Evolutionary conservation across 1,139 yeast species (phyloP), one percentile per base, ranked within the genome.

Genomic region (Geotrichum cucujoidarum): DNA sequence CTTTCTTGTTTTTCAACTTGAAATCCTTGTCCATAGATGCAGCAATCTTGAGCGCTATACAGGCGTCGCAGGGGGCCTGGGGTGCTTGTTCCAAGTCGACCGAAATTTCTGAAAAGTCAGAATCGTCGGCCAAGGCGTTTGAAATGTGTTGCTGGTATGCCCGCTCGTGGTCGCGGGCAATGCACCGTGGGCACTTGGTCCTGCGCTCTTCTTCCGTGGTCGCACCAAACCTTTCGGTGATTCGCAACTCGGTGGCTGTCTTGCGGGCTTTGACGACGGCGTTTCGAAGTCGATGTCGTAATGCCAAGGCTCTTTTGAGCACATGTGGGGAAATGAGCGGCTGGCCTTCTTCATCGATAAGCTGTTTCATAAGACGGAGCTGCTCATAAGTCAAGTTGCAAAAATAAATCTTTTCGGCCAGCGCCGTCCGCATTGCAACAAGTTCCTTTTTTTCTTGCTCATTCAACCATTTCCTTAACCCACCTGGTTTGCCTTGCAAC

Each of bases 221-320:
- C 10, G 24, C 18, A n/a, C 18, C 18, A 16, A 30, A 30, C 5
- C 6, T 11, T 30, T 37, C 18, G n/a, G n/a, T n/a, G n/a, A n/a
- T n/a, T 21, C 2, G 4, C 24, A 4, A 4, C 10, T 7, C 16
- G 18, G 30, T n/a, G 18, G 11, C 25, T 4, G 14, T 14, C 8
- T 13, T 24, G 30, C 13, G n/a, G 2, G 43, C 7, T 13, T n/a
- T n/a, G n/a, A n/a, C n/a, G n/a, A 71, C 68, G 43, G 59, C 55
- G 43, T 70, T 62, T 37, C 72, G 73, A 25, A 75, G 55, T 34
- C 66, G 65, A 11, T 70, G 62, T 37, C 73, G 72, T 40, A 67
- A 62, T 80, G 80, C 75, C n/a, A 75, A 58, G 0, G 78, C 78
- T 25, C 69, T 70, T 47, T 71, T 68, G 11, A 76, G 54, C 0